Evolutionary conservation across 2,329 filamentous ascomycete species (phyloP).

Genomic region (Rhytidhysteron rufulum): DNA sequence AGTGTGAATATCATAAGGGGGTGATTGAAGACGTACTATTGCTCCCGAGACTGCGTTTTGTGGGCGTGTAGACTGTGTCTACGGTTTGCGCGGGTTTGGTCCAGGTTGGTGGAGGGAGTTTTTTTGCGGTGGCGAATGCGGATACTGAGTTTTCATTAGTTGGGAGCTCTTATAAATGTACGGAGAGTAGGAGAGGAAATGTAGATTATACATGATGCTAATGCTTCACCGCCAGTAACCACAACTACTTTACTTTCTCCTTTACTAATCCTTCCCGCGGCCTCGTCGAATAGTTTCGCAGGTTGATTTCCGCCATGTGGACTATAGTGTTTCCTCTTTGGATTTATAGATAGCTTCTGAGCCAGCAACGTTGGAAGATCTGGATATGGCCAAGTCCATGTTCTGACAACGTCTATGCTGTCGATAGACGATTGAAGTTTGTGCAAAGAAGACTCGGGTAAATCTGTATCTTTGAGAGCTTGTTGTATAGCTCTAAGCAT

Average conservation of each 20-base stretch:
- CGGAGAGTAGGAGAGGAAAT: not conserved
- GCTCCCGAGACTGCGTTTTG: slow-evolving; percentile 40
- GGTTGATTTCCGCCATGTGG: slow-evolving; percentile 64
- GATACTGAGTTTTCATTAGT: slow-evolving; percentile 38
- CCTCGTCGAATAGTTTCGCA: slow-evolving; percentile 60
- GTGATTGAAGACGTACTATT: slow-evolving; percentile 32
- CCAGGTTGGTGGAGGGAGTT: slow-evolving; percentile 60
- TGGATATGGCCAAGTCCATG: slow-evolving; percentile 64
- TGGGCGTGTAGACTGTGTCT: slow-evolving; percentile 49
- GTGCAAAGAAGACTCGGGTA: slow-evolving; percentile 20
- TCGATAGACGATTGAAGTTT: slow-evolving; percentile 50
- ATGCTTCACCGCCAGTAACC: slow-evolving; percentile 61
- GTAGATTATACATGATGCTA: slow-evolving; percentile 51
- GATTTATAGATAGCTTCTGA: slow-evolving; percentile 45
- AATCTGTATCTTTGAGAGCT: slow-evolving; percentile 50
- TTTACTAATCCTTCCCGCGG: slow-evolving; percentile 53
- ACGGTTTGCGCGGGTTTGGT: slow-evolving; percentile 46
- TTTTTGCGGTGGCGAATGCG: slow-evolving; percentile 49
- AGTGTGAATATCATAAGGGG: slow-evolving; percentile 10
- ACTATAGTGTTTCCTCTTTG: slow-evolving; percentile 49
- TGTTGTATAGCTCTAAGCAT: slow-evolving; percentile 54
- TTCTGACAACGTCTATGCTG: slow-evolving; percentile 56
- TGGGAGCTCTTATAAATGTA: slow-evolving; percentile 2
- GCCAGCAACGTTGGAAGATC: slow-evolving; percentile 56
- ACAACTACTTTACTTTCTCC: slow-evolving; percentile 56